phyloP scores from a whole-genome alignment of 1,284 basidiomycete genomes.

The Calocybe gambosa region DNA sequence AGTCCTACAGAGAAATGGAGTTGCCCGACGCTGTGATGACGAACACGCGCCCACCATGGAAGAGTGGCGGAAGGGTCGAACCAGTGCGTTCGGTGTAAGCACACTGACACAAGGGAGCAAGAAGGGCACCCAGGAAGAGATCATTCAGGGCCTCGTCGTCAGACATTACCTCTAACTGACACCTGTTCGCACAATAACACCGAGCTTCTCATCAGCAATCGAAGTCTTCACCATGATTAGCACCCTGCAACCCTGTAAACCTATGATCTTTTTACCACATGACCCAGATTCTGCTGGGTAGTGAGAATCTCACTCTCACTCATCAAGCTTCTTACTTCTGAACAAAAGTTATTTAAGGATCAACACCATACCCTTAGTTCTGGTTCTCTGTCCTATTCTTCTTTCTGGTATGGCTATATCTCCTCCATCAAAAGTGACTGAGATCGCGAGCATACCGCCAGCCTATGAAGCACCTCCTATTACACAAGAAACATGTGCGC shows the following conservation, averaged over 20 bases:
- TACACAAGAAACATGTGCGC: constrained; percentile 7
- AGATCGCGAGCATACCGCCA: background rate
- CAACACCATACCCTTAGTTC: background rate
- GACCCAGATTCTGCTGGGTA: background rate
- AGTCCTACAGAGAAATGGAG: constrained; percentile 23
- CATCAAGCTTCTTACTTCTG: background rate
- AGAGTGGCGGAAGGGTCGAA: constrained; percentile 28
- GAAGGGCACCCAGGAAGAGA: constrained; percentile 37
- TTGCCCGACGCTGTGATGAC: constrained; percentile 18
- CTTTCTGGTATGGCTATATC: constrained; percentile 4
- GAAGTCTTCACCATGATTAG: no score
- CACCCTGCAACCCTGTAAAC: background rate
- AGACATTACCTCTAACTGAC: constrained; percentile 31
- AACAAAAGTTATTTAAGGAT: background rate
- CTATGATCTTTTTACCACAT: background rate
- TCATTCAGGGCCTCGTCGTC: constrained; percentile 39
- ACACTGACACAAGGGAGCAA: constrained; percentile 20
- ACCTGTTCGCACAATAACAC: background rate
- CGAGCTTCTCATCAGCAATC: background rate
- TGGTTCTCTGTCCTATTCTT: background rate
- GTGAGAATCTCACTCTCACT: background rate
- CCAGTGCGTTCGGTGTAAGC: constrained; percentile 27
- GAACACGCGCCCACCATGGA: constrained; percentile 27
- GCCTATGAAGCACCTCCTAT: constrained; percentile 8
- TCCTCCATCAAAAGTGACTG: background rate